A percentile compares a stretch with the other conserved stretches of the same genome.
These are phyloP conservation scores for Striga hermonthica DNA, from an alignment of 305 asterid genomes.

Conservation along the genomic window DNA sequence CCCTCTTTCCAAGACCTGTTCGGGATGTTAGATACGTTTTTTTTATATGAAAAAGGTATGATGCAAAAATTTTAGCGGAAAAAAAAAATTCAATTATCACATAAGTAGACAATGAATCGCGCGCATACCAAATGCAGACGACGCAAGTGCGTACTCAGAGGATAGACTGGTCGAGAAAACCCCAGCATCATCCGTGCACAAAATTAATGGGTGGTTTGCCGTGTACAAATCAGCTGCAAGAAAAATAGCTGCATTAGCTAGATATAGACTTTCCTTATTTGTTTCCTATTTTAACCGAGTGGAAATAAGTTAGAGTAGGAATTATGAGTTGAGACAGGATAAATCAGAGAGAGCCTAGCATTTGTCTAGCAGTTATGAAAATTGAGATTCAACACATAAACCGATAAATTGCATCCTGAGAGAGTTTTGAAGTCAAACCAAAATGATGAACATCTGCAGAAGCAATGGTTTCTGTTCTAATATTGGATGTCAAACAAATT, in stretches of 20 bases:
- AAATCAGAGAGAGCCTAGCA: neutral
- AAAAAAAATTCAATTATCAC: neutral
- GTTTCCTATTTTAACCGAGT: neutral
- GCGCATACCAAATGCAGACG: slow-evolving; percentile 58
- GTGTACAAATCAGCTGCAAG: slow-evolving; percentile 62
- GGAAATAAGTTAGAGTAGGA: neutral
- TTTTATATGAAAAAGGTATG: neutral
- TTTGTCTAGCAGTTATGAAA: slow-evolving; percentile 3
- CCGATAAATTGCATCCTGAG: slow-evolving; percentile 9
- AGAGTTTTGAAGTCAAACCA: slow-evolving; percentile 48
- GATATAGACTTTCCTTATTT: neutral
- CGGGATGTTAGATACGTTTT: neutral
- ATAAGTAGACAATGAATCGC: neutral
- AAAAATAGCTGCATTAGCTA: slow-evolving; percentile 28
- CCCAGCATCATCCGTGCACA: slow-evolving; percentile 68
- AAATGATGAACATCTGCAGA: slow-evolving; percentile 88
- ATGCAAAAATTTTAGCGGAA: neutral
- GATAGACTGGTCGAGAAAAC: slow-evolving; percentile 65
- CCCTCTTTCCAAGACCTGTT: slow-evolving; percentile 49
- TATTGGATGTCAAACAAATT: slow-evolving; percentile 90
- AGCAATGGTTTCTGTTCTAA: slow-evolving; percentile 70
- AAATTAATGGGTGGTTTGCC: slow-evolving; percentile 53
- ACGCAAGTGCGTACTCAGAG: slow-evolving; percentile 52
- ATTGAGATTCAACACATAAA: slow-evolving; percentile 5
- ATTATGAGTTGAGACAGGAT: neutral